Percentiles rank a stretch among this genome's conserved stretches.
phyloP scores from a whole-genome alignment of 2,329 filamentous ascomycete genomes.

The Penicillium crustosum region DNA sequence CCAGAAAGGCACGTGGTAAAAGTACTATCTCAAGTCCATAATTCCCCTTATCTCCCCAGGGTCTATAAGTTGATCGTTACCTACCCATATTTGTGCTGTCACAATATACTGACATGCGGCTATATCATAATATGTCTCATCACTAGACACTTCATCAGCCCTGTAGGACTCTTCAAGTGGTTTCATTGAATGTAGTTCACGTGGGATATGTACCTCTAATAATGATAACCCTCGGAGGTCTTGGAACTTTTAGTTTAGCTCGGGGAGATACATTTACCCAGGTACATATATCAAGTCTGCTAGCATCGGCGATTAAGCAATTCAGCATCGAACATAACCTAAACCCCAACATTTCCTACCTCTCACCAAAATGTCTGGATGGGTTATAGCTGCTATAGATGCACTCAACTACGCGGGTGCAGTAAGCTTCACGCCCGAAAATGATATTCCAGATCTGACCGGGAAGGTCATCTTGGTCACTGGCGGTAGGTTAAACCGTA shows the following conservation, averaged over 20 bases:
- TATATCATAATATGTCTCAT: no score
- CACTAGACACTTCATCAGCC: neutral
- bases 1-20: neutral
- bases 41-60: neutral
- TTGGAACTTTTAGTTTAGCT: neutral
- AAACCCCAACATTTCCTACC: neutral
- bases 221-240: neutral
- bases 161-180: neutral
- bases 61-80: neutral
- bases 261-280: neutral
- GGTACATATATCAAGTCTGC: neutral
- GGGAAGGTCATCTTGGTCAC: slow-evolving; percentile 40
- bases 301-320: neutral
- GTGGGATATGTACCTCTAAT: neutral
- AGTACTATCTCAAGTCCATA: neutral
- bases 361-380: slow-evolving; percentile 14
- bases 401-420: slow-evolving; percentile 21
- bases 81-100: neutral
- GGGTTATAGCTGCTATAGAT: slow-evolving; percentile 16
- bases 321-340: neutral
- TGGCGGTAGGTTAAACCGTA: slow-evolving; percentile 28
- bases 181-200: neutral
- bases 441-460: slow-evolving; percentile 35
- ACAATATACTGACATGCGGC: no score
- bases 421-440: slow-evolving; percentile 32